Evolutionary conservation across 1,139 yeast species (phyloP).

Genomic region (Pneumocystis sp.): DNA sequence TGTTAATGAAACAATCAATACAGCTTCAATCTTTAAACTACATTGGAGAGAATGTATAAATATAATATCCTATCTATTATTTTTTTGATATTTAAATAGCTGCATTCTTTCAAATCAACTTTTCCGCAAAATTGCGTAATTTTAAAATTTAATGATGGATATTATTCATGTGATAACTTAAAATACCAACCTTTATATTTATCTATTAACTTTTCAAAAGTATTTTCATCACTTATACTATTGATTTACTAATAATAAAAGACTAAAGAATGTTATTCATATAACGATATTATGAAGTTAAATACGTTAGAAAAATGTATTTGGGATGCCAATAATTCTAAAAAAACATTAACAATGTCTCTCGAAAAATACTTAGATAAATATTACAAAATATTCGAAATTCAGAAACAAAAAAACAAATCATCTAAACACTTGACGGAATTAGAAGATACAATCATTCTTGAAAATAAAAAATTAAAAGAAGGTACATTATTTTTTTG

Average conservation of each 20-base stretch:
- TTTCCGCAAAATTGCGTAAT: neutral
- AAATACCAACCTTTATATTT: neutral
- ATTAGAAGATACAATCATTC: neutral
- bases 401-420: neutral
- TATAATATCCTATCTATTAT: neutral
- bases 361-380: neutral
- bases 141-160: neutral
- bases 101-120: neutral
- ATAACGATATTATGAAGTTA: neutral
- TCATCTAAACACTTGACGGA: neutral
- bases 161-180: neutral
- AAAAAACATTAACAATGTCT: neutral
- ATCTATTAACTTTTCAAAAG: neutral
- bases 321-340: neutral
- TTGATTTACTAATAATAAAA: neutral
- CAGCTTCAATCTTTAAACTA: neutral
- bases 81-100: neutral
- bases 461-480: neutral
- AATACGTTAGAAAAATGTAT: neutral
- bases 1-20: neutral
- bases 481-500: neutral
- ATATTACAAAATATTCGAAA: neutral
- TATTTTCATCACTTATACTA: neutral
- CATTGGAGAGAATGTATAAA: neutral
- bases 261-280: neutral